Evolutionary conservation across 225 moss, liverwort and hornwort species (phyloP).

Genomic region (Anthoceros angustus): DNA sequence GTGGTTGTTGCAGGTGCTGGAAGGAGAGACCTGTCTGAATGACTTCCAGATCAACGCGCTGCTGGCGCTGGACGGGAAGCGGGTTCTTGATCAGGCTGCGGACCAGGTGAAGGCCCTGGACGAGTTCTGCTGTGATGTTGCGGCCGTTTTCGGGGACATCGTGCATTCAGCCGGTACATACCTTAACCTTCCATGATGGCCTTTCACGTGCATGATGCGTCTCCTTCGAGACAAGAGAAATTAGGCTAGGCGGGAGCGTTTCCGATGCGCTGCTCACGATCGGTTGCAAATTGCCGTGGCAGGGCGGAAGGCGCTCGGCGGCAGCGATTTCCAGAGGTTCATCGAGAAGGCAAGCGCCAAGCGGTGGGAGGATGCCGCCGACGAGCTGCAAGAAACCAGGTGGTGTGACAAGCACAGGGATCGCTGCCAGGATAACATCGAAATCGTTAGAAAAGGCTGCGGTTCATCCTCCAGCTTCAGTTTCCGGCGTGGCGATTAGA

Average conservation of each 20-base stretch:
- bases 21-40: constrained; percentile 44
- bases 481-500: not conserved
- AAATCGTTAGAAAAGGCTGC: constrained; percentile 27
- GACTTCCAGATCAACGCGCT: constrained; percentile 45
- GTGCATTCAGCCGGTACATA: constrained; percentile 31
- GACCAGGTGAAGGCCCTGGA: constrained; percentile 37
- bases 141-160: constrained; percentile 78
- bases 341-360: constrained; percentile 36
- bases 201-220: not conserved
- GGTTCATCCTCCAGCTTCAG: not conserved
- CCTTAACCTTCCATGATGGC: not conserved
- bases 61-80: constrained; percentile 44
- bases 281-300: not conserved
- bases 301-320: constrained; percentile 27
- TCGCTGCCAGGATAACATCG: constrained; percentile 21
- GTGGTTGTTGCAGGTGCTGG: constrained; percentile 27
- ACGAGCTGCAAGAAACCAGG: constrained; percentile 15
- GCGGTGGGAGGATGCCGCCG: constrained; percentile 28
- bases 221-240: not conserved
- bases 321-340: constrained; percentile 20
- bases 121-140: constrained; percentile 59
- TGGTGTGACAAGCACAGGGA: constrained; percentile 28
- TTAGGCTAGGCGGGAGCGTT: not conserved
- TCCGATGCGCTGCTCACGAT: not conserved
- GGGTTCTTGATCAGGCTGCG: constrained; percentile 49